These are phyloP conservation scores for Tylopilus rubrobrunneus DNA, from an alignment of 768 basidiomycete species.

Conservation along the genomic window DNA sequence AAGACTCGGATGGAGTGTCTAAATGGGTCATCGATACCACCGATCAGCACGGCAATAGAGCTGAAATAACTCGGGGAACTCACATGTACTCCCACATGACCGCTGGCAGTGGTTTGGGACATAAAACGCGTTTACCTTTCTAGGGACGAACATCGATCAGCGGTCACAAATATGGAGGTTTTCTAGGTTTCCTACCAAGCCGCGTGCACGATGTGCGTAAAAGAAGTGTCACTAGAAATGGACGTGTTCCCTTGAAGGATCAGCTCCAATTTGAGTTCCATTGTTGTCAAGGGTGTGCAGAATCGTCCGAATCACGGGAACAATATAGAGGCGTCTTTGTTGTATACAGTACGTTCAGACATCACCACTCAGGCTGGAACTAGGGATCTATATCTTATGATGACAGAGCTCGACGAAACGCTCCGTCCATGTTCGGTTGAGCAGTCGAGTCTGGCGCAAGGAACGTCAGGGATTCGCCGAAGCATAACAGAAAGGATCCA, in stretches of 20 bases:
- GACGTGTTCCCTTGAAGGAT: not conserved
- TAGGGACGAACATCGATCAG: not conserved
- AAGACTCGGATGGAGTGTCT: not conserved
- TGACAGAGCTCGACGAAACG: constrained; percentile 24
- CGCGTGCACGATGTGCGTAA: not conserved
- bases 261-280: too few species aligned
- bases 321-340: not conserved
- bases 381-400: constrained; percentile 2
- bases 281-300: not conserved
- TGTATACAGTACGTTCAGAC: not conserved
- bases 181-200: not conserved
- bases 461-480: not conserved
- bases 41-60: not conserved
- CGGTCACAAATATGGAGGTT: not conserved
- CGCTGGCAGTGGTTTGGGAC: too few species aligned
- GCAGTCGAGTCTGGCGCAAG: constrained; percentile 13
- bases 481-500: not conserved
- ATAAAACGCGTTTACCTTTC: not conserved
- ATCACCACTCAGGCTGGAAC: not conserved
- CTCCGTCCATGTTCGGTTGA: constrained; percentile 23
- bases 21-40: not conserved
- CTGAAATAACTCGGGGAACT: not conserved
- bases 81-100: too few species aligned
- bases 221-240: not conserved
- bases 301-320: not conserved